These are phyloP conservation scores for Trichosporon sp. DNA, from an alignment of 1,284 basidiomycete genomes.

Conservation along the genomic window DNA sequence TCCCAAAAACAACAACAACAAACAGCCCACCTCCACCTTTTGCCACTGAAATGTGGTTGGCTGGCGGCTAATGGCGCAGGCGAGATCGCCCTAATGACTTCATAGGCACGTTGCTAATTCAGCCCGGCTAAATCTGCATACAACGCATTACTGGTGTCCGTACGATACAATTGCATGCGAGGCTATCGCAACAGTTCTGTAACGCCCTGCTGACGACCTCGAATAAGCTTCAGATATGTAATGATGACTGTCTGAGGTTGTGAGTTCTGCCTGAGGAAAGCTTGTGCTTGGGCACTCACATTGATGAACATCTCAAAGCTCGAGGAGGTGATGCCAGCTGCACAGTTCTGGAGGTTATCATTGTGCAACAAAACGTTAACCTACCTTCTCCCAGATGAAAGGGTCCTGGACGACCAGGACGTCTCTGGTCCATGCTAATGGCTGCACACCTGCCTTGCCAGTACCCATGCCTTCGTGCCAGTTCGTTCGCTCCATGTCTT, in stretches of 20 bases:
- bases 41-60: slow-evolving; percentile 1
- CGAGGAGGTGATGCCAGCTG: slow-evolving; percentile 27
- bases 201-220: background rate
- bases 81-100: background rate
- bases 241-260: background rate
- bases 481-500: background rate
- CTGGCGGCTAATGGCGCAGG: background rate
- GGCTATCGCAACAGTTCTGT: slow-evolving; percentile 6
- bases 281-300: slow-evolving; percentile 14
- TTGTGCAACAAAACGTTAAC: background rate
- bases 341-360: slow-evolving; percentile 35
- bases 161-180: slow-evolving; percentile 4
- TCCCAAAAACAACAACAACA: background rate
- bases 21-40: slow-evolving; percentile 5
- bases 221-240: slow-evolving; percentile 4
- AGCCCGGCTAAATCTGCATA: background rate
- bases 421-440: slow-evolving; percentile 2
- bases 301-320: slow-evolving; percentile 22
- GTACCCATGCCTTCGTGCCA: slow-evolving; percentile 5
- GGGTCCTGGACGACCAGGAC: slow-evolving; percentile 55
- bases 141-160: background rate
- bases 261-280: background rate
- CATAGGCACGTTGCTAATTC: background rate
- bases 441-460: background rate
- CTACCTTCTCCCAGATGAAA: slow-evolving; percentile 56